phyloP scores from a whole-genome alignment of 176 grass and related monocot species.

The Cenchrus purpureus region DNA sequence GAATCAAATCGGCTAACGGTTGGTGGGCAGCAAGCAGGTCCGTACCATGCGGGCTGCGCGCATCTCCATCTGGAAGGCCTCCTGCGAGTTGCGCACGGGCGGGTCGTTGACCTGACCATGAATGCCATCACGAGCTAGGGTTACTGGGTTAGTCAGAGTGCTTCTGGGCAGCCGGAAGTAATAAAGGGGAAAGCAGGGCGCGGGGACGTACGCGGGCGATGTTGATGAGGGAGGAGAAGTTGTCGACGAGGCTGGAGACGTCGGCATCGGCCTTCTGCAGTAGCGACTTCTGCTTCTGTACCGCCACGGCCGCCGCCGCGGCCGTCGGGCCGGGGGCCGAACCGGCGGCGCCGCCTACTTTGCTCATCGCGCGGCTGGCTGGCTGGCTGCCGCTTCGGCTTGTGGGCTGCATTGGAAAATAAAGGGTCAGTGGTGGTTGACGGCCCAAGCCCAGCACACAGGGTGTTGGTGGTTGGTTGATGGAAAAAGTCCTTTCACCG shows the following conservation, averaged over 20 bases:
- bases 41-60: constrained; percentile 54
- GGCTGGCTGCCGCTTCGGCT: no score
- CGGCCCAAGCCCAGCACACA: not conserved
- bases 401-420: no score
- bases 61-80: constrained; percentile 83
- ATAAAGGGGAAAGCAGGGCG: not conserved
- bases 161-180: not conserved
- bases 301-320: constrained; percentile 53
- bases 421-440: not conserved
- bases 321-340: constrained; percentile 70
- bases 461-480: no score
- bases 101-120: constrained; percentile 75
- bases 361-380: constrained; percentile 31
- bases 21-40: not conserved
- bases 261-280: constrained; percentile 77
- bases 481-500: no score
- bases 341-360: constrained; percentile 34
- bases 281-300: constrained; percentile 82
- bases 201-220: constrained; percentile 60
- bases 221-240: constrained; percentile 72
- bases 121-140: not conserved
- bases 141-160: not conserved
- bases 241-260: constrained; percentile 72
- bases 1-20: not conserved
- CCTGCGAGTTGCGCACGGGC: constrained; percentile 85